A percentile compares a stretch with the other conserved stretches of the same genome.
phyloP scores from a whole-genome alignment of 257 asterid species.

The Voacanga thouarsii region DNA sequence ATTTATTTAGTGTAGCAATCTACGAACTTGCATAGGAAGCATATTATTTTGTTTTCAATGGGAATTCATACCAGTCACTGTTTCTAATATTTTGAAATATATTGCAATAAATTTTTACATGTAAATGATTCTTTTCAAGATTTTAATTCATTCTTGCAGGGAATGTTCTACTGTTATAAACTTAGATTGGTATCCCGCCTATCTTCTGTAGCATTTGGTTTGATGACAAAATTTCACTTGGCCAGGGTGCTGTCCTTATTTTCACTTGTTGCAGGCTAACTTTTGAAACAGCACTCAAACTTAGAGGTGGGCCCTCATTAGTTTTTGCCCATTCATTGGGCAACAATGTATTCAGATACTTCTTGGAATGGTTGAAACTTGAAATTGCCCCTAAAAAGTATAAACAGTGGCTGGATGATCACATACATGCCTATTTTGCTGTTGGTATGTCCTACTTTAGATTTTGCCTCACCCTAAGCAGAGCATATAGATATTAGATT shows the following conservation, averaged over 20 bases:
- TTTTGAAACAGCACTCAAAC: slow-evolving; percentile 94
- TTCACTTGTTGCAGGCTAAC: slow-evolving; percentile 66
- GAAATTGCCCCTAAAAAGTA: slow-evolving; percentile 94
- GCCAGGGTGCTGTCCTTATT: slow-evolving; percentile 19
- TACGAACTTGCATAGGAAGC: not conserved
- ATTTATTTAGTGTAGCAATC: not conserved
- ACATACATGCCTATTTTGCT: slow-evolving; percentile 97
- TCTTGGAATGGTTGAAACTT: slow-evolving; percentile 95
- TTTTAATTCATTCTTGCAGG: not conserved
- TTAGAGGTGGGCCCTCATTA: slow-evolving; percentile 93
- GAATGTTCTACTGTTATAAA: not conserved
- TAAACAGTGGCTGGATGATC: slow-evolving; percentile 82
- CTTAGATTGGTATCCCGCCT: not conserved
- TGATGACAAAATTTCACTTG: slow-evolving; percentile 1
- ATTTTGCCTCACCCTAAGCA: slow-evolving; percentile 20
- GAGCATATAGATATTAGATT: slow-evolving; percentile 14
- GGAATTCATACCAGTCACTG: not conserved
- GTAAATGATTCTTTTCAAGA: not conserved
- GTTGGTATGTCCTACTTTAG: slow-evolving; percentile 62
- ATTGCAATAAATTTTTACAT: not conserved
- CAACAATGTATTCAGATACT: slow-evolving; percentile 96
- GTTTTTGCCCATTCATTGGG: slow-evolving; percentile 98
- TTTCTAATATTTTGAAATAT: not conserved
- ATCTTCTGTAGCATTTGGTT: not conserved
- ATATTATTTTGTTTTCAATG: not conserved